Percentiles rank a stretch among this genome's conserved stretches.
These are phyloP conservation scores for Paraphoma chrysanthemicola DNA, from an alignment of 2,329 filamentous ascomycete species.

Conservation along the genomic window DNA sequence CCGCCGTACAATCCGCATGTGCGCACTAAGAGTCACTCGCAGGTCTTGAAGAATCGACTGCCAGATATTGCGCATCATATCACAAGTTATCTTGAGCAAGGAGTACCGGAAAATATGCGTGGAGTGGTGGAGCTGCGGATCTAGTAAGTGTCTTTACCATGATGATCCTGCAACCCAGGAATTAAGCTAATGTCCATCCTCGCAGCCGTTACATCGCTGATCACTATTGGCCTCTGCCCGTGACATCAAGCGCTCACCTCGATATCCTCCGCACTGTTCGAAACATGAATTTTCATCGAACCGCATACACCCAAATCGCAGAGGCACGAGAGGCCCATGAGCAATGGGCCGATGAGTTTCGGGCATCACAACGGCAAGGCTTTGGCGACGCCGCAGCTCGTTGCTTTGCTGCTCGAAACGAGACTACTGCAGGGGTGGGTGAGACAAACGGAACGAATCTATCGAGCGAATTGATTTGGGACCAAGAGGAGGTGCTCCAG, in stretches of 20 bases:
- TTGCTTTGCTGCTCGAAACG: not conserved
- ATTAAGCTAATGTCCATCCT: not conserved
- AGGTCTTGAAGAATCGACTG: slow-evolving; percentile 22
- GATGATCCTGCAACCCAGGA: not conserved
- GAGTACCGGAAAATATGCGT: not conserved
- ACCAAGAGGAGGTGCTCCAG: not conserved
- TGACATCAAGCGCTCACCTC: slow-evolving; percentile 13
- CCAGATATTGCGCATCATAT: slow-evolving; percentile 22
- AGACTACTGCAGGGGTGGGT: not conserved
- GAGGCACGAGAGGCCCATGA: not conserved
- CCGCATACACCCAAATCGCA: not conserved
- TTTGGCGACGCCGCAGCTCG: slow-evolving; percentile 1
- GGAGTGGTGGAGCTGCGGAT: not conserved
- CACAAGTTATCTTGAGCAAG: not conserved
- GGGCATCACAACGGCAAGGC: not conserved
- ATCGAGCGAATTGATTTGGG: not conserved
- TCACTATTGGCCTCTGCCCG: slow-evolving; percentile 24
- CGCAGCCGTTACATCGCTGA: slow-evolving; percentile 17
- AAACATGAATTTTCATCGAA: slow-evolving; percentile 10
- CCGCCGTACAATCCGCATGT: slow-evolving; percentile 9
- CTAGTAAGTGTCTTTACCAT: slow-evolving; percentile 23
- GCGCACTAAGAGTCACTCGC: slow-evolving; percentile 12
- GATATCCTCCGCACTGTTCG: slow-evolving; percentile 19
- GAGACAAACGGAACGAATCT: not conserved
- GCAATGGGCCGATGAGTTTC: not conserved